phyloP scores from a whole-genome alignment of 1,284 basidiomycete genomes.

The Melampsora americana region DNA sequence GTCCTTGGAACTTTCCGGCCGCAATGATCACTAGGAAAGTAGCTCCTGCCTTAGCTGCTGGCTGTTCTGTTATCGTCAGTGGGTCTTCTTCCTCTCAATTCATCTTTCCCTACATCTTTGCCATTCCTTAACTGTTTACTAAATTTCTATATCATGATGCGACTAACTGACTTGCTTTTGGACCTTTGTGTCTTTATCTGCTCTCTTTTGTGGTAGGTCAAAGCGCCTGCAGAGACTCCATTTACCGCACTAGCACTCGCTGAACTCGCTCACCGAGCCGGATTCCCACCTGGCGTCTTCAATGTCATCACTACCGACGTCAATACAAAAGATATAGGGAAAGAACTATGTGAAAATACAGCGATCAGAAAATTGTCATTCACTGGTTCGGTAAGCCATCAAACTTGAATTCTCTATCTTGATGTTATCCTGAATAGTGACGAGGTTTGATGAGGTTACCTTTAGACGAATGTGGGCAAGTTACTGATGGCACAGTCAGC shows the following conservation, averaged over 20 bases:
- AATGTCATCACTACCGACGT: slow-evolving; percentile 86
- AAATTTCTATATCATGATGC: too few relatives aligned
- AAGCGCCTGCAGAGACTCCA: slow-evolving; percentile 92
- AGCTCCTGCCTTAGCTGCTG: slow-evolving; percentile 81
- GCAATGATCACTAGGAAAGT: slow-evolving; percentile 90
- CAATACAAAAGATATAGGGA: slow-evolving; percentile 75
- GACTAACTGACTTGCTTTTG: too few relatives aligned
- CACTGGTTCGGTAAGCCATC: slow-evolving; percentile 61
- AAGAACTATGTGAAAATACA: slow-evolving; percentile 59
- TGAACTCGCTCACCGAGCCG: slow-evolving; percentile 79
- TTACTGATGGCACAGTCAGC: slow-evolving; percentile 77
- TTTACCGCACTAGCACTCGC: slow-evolving; percentile 85
- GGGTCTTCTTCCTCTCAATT: not conserved
- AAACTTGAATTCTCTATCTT: not conserved
- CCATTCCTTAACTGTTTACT: not conserved
- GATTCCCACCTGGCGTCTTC: slow-evolving; percentile 89
- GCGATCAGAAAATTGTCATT: slow-evolving; percentile 83
- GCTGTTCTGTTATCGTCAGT: slow-evolving; percentile 77
- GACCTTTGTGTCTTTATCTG: not conserved
- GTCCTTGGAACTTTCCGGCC: slow-evolving; percentile 75
- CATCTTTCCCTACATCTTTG: not conserved
- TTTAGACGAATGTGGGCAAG: slow-evolving; percentile 83
- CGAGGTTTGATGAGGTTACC: not conserved
- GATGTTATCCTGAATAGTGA: slow-evolving; percentile 25
- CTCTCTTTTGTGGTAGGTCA: slow-evolving; percentile 59